Percentiles rank a stretch among this genome's conserved stretches.
phyloP scores from a whole-genome alignment of 2,329 filamentous ascomycete genomes.

The Fusarium sterilihyphosum region DNA sequence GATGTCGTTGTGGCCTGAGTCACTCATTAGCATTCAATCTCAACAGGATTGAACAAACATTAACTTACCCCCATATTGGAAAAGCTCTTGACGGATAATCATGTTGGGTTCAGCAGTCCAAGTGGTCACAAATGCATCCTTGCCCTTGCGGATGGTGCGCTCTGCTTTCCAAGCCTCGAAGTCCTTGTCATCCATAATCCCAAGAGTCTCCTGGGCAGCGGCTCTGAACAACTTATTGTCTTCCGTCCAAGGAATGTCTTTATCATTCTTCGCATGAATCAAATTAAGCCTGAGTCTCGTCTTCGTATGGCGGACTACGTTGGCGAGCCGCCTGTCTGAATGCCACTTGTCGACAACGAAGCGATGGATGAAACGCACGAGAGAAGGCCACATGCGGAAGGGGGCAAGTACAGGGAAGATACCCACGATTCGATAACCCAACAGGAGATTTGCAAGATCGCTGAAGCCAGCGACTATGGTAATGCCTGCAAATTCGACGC shows the following conservation, averaged over 20 bases:
- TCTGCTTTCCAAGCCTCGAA: slow-evolving; percentile 58
- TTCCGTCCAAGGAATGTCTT: slow-evolving; percentile 81
- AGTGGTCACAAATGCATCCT: slow-evolving; percentile 59
- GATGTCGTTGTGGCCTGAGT: slow-evolving; percentile 74
- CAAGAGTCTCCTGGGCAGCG: slow-evolving; percentile 63
- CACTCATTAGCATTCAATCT: not conserved
- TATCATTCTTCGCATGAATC: slow-evolving; percentile 83
- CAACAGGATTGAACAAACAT: not conserved
- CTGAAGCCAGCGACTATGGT: slow-evolving; percentile 85
- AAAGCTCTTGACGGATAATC: slow-evolving; percentile 63
- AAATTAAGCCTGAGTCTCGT: slow-evolving; percentile 72
- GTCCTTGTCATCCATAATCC: slow-evolving; percentile 48
- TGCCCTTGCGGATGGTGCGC: slow-evolving; percentile 54
- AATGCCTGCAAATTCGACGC: slow-evolving; percentile 79
- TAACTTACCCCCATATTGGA: slow-evolving; percentile 64
- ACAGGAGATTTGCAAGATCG: slow-evolving; percentile 75
- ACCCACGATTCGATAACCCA: slow-evolving; percentile 82
- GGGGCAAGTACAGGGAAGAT: slow-evolving; percentile 82
- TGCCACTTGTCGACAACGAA: slow-evolving; percentile 85
- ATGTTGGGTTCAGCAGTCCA: slow-evolving; percentile 57
- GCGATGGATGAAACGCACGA: slow-evolving; percentile 68
- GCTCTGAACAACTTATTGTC: slow-evolving; percentile 71
- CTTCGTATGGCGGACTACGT: slow-evolving; percentile 62
- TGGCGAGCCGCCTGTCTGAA: slow-evolving; percentile 72
- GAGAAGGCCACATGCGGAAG: slow-evolving; percentile 71